Percentiles rank a stretch among this genome's conserved stretches.
These are phyloP conservation scores for Debaryomyces prosopidis DNA, from an alignment of 805 yeast species.

Conservation along the genomic window DNA sequence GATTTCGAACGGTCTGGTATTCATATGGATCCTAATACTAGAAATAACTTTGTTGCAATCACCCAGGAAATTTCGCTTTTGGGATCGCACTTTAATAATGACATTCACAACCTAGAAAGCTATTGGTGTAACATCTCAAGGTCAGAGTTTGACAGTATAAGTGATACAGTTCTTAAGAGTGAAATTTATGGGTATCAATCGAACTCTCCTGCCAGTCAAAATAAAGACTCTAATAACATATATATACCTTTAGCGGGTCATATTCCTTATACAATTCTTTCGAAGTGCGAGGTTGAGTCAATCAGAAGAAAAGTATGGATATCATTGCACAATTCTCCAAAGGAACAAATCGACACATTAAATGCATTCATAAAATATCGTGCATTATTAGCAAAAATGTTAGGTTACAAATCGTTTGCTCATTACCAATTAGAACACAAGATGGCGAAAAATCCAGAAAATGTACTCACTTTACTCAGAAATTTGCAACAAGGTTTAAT, in stretches of 20 bases:
- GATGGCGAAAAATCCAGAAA: slow-evolving; percentile 81
- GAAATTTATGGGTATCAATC: slow-evolving; percentile 29
- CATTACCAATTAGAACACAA: slow-evolving; percentile 85
- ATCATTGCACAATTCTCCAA: slow-evolving; percentile 64
- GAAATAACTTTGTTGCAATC: slow-evolving; percentile 70
- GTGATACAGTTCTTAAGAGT: slow-evolving; percentile 17
- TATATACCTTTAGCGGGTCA: slow-evolving; percentile 51
- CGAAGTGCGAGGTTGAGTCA: slow-evolving; percentile 53
- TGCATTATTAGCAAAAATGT: slow-evolving; percentile 66
- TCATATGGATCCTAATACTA: slow-evolving; percentile 64
- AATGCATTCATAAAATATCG: slow-evolving; percentile 63
- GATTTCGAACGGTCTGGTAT: slow-evolving; percentile 93
- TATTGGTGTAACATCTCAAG: slow-evolving; percentile 37
- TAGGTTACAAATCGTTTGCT: slow-evolving; percentile 71
- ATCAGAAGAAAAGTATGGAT: slow-evolving; percentile 74
- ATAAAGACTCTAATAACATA: slow-evolving; percentile 7
- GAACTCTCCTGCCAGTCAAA: slow-evolving; percentile 15
- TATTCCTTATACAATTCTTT: slow-evolving; percentile 63
- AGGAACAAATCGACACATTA: slow-evolving; percentile 59
- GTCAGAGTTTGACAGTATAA: slow-evolving; percentile 29
- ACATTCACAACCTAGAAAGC: slow-evolving; percentile 36
- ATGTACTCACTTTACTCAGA: slow-evolving; percentile 68
- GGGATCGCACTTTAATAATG: slow-evolving; percentile 74
- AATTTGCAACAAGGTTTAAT: slow-evolving; percentile 51
- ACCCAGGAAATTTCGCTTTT: slow-evolving; percentile 78